Base-by-base conservation (phyloP, 805 yeast species). In the Allodekkera sacchari region DNA sequence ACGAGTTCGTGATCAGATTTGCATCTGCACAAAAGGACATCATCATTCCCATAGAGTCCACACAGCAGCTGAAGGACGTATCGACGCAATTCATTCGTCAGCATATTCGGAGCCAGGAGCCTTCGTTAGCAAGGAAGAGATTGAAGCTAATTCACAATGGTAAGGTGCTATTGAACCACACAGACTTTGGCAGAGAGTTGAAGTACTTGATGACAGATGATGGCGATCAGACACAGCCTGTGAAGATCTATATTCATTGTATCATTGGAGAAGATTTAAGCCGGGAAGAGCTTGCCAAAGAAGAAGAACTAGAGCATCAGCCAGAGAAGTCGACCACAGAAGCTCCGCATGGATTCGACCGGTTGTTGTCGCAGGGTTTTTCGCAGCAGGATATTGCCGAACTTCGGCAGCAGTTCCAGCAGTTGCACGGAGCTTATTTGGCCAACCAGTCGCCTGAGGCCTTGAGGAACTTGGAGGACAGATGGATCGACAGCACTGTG, bases 401-500 rank as follows among this genome's bases (percentile, higher is more conserved):
- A 34, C 55, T 88, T 37, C 65, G 96, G 37, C 59, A 69, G 31
- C 96, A 87, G 52, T 87, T 88, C 48, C 68, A 73, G 36, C 65
- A 66, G 35, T 64, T 87, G 3, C 82, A 83, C 52, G 83, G 83
- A 0, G 63, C 50, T 27, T 57, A 39, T 7, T 28, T 44, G 28
- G 31, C 31, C 10, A 32, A 41, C 6, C 47, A 48, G 17, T 64
- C 64, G 22, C 68, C 59, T 30, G 70, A 66, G 14, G 83, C 68
- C 35, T 54, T 77, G 2, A 52, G 84, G 31, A 78, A 77, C 41
- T 53, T 84, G 36, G 95, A 85, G 50, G 95, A 85, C 43, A 65
- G 83, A 35, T 87, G 95, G 95, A 81, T 85, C 38, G 92, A 85
- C 42, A 74, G 79, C 29, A 80, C 85, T 1, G 82, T 72, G 4